A percentile compares a stretch with the other conserved stretches of the same genome.
phyloP scores from a whole-genome alignment of 2,329 filamentous ascomycete genomes.

The Metarhizium robertsii region DNA sequence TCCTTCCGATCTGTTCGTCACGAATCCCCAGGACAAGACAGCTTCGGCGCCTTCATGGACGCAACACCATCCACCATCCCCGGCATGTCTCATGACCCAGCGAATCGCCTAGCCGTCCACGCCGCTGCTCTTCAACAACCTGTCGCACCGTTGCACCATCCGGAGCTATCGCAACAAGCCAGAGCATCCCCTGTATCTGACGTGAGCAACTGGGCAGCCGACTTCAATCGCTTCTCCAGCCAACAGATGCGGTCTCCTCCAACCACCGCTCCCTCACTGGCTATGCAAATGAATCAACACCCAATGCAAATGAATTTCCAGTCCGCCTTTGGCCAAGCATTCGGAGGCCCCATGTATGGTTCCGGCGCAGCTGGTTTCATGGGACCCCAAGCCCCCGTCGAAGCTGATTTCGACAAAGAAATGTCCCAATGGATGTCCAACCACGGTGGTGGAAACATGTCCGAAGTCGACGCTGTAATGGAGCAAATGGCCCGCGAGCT shows the following conservation, averaged over 20 bases:
- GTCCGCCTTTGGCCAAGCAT: slow-evolving; percentile 19
- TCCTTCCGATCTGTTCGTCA: slow-evolving; percentile 23
- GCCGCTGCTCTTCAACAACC: slow-evolving; percentile 19
- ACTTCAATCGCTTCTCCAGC: slow-evolving; percentile 24
- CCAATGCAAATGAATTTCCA: slow-evolving; percentile 17
- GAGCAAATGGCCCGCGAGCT: slow-evolving; percentile 32
- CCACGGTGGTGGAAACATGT: slow-evolving; percentile 24
- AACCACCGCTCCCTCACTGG: slow-evolving; percentile 8
- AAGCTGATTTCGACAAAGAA: slow-evolving; percentile 30
- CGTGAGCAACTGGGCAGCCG: slow-evolving; percentile 25
- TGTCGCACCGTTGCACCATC: not conserved
- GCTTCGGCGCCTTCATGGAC: slow-evolving; percentile 27
- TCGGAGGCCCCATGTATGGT: slow-evolving; percentile 18
- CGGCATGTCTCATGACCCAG: slow-evolving; percentile 22
- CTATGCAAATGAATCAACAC: slow-evolving; percentile 17
- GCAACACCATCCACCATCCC: slow-evolving; percentile 17
- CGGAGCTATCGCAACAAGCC: slow-evolving; percentile 15
- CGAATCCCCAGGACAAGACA: slow-evolving; percentile 20
- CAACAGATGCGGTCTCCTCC: slow-evolving; percentile 15
- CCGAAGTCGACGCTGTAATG: slow-evolving; percentile 32
- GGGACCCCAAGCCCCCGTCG: slow-evolving; percentile 12
- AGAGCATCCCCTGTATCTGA: slow-evolving; percentile 14
- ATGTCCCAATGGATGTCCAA: slow-evolving; percentile 31
- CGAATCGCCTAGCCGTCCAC: slow-evolving; percentile 24
- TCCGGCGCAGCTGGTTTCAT: slow-evolving; percentile 16